A percentile compares a stretch with the other conserved stretches of the same genome.
These are phyloP conservation scores for Solanum acaule DNA, from an alignment of 257 asterid genomes.

Conservation along the genomic window DNA sequence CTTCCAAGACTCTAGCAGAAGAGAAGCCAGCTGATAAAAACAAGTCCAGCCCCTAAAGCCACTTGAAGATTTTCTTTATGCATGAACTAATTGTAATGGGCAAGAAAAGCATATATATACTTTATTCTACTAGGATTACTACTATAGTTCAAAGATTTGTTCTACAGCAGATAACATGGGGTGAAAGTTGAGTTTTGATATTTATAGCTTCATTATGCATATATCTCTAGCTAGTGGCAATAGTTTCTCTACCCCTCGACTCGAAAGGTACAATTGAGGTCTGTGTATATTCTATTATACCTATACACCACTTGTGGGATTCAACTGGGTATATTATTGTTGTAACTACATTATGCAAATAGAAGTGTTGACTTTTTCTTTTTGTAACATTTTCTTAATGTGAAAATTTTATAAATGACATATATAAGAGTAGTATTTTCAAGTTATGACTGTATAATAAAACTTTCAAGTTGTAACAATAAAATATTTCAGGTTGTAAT, in stretches of 20 bases:
- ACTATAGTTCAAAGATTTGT: neutral
- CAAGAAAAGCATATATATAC: neutral
- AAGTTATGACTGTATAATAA: too few relatives aligned
- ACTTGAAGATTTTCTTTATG: neutral
- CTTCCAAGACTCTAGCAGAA: slow-evolving; percentile 26
- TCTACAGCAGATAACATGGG: neutral
- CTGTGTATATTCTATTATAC: neutral
- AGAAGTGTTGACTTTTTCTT: neutral
- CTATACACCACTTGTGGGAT: neutral
- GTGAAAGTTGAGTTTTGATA: neutral
- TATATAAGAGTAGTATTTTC: too few relatives aligned
- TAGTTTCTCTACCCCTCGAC: neutral
- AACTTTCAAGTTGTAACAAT: too few relatives aligned
- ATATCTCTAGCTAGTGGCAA: rapidly evolving
- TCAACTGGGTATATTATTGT: neutral
- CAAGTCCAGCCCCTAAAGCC: slow-evolving; percentile 7
- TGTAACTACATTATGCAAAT: neutral
- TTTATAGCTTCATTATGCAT: neutral
- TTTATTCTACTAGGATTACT: neutral
- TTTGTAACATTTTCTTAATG: neutral
- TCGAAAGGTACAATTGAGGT: neutral
- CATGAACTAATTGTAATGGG: neutral
- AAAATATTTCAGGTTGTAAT: too few relatives aligned
- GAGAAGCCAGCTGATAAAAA: slow-evolving; percentile 30
- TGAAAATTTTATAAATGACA: too few relatives aligned